Conservation (phyloP, 805 yeast genomes). For the Candida tibetensis region DNA sequence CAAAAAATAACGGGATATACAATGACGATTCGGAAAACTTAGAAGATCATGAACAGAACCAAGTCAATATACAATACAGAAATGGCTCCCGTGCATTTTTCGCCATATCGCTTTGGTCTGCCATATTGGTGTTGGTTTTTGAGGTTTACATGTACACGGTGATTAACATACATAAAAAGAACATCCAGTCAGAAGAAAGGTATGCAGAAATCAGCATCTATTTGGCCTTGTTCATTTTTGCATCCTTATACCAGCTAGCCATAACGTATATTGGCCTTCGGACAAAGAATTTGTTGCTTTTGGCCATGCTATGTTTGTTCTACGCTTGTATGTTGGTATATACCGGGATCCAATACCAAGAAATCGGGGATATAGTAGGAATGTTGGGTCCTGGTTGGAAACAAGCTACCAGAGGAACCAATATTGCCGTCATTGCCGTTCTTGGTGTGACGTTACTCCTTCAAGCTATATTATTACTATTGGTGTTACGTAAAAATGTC, state of each 20-base stretch:
- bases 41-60: conserved; percentile 4
- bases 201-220: conserved; percentile 37
- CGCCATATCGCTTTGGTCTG: conserved; percentile 30
- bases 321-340: conserved; percentile 44
- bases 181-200: conserved; percentile 14
- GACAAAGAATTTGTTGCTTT: conserved; percentile 38
- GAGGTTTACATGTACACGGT: conserved; percentile 40
- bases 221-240: conserved; percentile 48
- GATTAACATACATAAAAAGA: conserved; percentile 30
- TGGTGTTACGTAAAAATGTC: conserved; percentile 36
- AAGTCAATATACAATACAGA: conserved; percentile 8
- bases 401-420: conserved; percentile 33
- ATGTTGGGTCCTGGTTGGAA: conserved; percentile 23
- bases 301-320: conserved; percentile 39
- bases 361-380: conserved; percentile 27
- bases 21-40: no score
- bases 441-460: conserved; percentile 34
- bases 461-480: conserved; percentile 27
- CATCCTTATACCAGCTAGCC: conserved; percentile 40
- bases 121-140: conserved; percentile 32
- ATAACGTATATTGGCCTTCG: conserved; percentile 38
- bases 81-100: conserved; percentile 19
- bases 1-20: no score
- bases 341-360: conserved; percentile 46
- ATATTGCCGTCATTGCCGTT: conserved; percentile 43